Evolutionary conservation across 805 yeast genomes (phyloP), one percentile per base, ranked within the genome.

Genomic region (Saccharomyces mikatae): DNA sequence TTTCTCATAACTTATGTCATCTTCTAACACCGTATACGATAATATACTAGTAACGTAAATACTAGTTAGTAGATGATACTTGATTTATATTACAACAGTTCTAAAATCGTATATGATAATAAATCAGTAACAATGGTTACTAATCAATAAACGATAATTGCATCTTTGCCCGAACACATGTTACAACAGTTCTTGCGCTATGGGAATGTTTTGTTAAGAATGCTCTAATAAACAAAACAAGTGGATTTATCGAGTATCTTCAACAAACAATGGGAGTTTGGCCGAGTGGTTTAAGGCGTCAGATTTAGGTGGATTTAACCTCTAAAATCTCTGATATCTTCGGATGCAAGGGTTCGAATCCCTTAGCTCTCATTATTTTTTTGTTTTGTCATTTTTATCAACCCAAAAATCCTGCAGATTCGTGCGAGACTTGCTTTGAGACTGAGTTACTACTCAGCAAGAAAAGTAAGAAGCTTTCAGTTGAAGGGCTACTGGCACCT

Each of bases 271-370:
- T 41, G 74, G 68, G 73, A 69, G 72, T 65, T 68, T 71, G 75
- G 75, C 75, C 75, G 75, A 71, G 75, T 71, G 75, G 75, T 71
- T 71, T 64, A 71, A 71, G 75, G 75, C 75, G 75, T 69, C 73
- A 71, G 75, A 71, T 71, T 71, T 71, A 71, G 75, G 75, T 62
- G 57, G 44, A 51, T 47, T 47, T 50, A 53, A n/a, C 48, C 49
- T 56, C 53, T 56, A 61, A 68, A 66, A 57, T 53, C 71, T 71
- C 76, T 71, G 74, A 70, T 72, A 72, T 72, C 76, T 71, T 57
- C 74, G 74, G 75, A 71, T 71, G 75, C 75, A 71, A 68, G 75
- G 72, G 75, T 71, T 71, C 74, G 74, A 71, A 71, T 71, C 74
- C 72, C 74, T 68, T 69, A 70, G 71, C 72, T 69, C 72, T 70